These are phyloP conservation scores for Lyophyllum decastes DNA, from an alignment of 768 basidiomycete genomes.

Conservation along the genomic window DNA sequence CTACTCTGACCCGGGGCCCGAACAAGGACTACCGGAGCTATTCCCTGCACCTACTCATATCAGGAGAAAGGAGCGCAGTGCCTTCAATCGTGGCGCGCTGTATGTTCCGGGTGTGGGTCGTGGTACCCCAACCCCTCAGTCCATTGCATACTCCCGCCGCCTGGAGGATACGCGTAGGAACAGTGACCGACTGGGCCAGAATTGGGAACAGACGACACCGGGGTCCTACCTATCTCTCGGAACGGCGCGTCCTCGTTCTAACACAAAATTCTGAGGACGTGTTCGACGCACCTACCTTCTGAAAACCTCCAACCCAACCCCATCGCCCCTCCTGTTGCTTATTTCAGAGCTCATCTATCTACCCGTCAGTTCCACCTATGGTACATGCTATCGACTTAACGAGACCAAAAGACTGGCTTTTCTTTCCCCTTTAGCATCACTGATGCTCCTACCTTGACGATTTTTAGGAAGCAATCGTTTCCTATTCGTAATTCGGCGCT, in stretches of 20 bases:
- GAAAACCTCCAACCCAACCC: background rate
- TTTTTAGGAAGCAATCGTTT: no score
- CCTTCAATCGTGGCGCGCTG: conserved; percentile 72
- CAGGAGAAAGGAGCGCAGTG: conserved; percentile 80
- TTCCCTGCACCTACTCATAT: conserved; percentile 85
- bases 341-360: background rate
- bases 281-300: background rate
- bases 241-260: conserved; percentile 8
- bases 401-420: no score
- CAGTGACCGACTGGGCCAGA: conserved; percentile 8
- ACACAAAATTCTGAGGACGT: conserved; percentile 11
- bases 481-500: no score
- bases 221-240: background rate
- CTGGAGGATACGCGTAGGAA: conserved; percentile 15
- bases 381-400: no score
- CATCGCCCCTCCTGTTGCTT: background rate
- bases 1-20: conserved; percentile 67
- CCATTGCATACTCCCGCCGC: conserved; percentile 15
- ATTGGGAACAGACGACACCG: background rate
- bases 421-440: no score
- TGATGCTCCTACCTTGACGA: no score
- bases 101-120: conserved; percentile 43
- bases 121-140: conserved; percentile 9
- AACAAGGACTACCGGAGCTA: conserved; percentile 75
- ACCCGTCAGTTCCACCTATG: no score